These are phyloP conservation scores for Candida sp. DNA, from an alignment of 1,139 yeast species.

Conservation along the genomic window DNA sequence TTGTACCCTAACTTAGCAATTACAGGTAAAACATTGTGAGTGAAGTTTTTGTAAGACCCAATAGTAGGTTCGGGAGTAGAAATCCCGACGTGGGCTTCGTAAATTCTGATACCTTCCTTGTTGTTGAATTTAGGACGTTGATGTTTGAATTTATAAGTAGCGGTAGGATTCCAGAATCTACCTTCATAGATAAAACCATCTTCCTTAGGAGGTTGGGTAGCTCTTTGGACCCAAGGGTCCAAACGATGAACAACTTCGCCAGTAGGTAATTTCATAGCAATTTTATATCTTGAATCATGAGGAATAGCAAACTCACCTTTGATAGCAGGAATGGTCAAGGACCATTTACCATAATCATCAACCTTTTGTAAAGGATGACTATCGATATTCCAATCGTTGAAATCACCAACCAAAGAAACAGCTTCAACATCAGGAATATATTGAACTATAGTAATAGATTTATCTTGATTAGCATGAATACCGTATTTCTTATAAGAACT, in stretches of 20 bases:
- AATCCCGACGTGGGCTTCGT: slow-evolving; percentile 96
- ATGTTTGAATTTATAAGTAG: slow-evolving; percentile 58
- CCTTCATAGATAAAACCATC: slow-evolving; percentile 60
- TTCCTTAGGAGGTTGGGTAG: slow-evolving; percentile 57
- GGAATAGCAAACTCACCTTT: slow-evolving; percentile 65
- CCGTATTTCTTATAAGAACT: slow-evolving; percentile 72
- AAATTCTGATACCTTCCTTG: slow-evolving; percentile 64
- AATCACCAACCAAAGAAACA: slow-evolving; percentile 85
- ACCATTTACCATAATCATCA: slow-evolving; percentile 68
- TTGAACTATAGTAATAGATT: slow-evolving; percentile 63
- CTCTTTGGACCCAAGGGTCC: slow-evolving; percentile 88
- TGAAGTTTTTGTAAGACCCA: slow-evolving; percentile 84
- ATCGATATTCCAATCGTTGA: slow-evolving; percentile 73
- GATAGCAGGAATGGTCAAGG: slow-evolving; percentile 50
- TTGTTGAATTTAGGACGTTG: slow-evolving; percentile 50
- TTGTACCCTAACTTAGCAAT: slow-evolving; percentile 85
- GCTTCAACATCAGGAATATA: slow-evolving; percentile 85
- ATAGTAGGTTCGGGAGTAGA: slow-evolving; percentile 86
- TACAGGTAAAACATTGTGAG: slow-evolving; percentile 75
- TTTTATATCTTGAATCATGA: slow-evolving; percentile 78
- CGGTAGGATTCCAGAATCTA: slow-evolving; percentile 84
- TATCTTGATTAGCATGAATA: slow-evolving; percentile 58
- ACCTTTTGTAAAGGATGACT: slow-evolving; percentile 55
- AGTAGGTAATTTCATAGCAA: slow-evolving; percentile 59
- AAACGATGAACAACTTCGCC: slow-evolving; percentile 76